These are phyloP conservation scores for Ophiostoma australiae DNA, from an alignment of 2,329 filamentous ascomycete genomes.

Conservation along the genomic window DNA sequence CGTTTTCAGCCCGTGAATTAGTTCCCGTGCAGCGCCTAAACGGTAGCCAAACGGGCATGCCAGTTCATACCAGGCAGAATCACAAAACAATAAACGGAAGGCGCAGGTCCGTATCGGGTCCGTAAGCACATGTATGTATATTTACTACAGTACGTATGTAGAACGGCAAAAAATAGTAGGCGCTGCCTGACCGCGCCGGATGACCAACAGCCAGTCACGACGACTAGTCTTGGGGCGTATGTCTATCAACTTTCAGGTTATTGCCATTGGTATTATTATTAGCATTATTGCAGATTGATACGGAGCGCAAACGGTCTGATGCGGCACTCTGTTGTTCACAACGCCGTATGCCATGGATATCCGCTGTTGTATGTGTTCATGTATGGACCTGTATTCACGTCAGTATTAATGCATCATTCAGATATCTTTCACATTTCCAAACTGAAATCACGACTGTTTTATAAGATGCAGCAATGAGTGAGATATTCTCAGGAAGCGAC, in stretches of 20 bases:
- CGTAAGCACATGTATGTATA: neutral
- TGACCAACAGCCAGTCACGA: slow-evolving; percentile 17
- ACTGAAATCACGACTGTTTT: neutral
- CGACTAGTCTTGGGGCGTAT: slow-evolving; percentile 5
- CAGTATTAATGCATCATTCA: neutral
- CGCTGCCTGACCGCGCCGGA: slow-evolving; percentile 17
- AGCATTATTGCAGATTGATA: neutral
- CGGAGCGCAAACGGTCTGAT: slow-evolving; percentile 6
- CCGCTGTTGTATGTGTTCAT: neutral
- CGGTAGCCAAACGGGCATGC: neutral
- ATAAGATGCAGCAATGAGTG: neutral
- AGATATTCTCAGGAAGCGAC: neutral
- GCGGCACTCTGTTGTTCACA: neutral
- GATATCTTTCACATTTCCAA: neutral
- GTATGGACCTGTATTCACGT: neutral
- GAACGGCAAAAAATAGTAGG: neutral
- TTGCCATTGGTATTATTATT: neutral
- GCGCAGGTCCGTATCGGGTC: neutral
- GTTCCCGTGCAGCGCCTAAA: neutral
- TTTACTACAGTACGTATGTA: neutral
- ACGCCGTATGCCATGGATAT: neutral
- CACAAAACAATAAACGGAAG: neutral
- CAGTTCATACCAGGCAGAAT: neutral
- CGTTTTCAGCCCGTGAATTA: neutral
- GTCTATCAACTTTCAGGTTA: slow-evolving; percentile 1